Evolutionary conservation across 2,329 filamentous ascomycete genomes (phyloP), one percentile per base, ranked within the genome.

Genomic region (Calonectria crousiana): DNA sequence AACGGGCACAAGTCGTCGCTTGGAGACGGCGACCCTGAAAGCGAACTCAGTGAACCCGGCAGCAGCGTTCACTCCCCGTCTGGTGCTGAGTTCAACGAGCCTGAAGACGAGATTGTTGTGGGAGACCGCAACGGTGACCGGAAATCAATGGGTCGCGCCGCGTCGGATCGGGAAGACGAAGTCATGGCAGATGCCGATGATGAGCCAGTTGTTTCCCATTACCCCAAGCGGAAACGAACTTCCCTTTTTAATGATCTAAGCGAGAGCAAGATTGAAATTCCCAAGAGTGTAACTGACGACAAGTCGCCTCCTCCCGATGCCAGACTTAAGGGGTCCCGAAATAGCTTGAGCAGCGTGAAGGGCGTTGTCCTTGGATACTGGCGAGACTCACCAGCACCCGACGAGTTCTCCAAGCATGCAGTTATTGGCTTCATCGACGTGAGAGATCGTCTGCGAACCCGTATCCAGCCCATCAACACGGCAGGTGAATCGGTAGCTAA

Each of bases 401-500:
- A 88, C 18, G 82, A 85, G 10, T 83, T 83, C 3, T 86, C 87
- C 18, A 92, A 91, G 79, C 91, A 93, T 79, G 87, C 87, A 0
- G 89, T 93, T 0, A 88, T 91, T 64, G 91, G 91, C 6, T 93
- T 92, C 74, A 92, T 93, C 64, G 91, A 93, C 74, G 85, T 90
- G 14, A 85, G 90, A 23, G 91, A 92, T 69, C 87, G 91, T 1
- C 86, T 93, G 2, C 89, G 91, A 32, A 92, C 91, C 2, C 87
- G 90, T 9, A 89, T 92, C 47, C 89, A 91, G 77, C 84, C 85
- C 0, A 84, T 85, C 64, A 90, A 88, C 56, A 86, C 88, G 28
- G 79, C 83, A 3, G 90, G 90, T 16, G 86, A 89, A 14, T 79
- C 84, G 3, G 84, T 92, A 34, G 84, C 87, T 8, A 81, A 85